Percentiles rank a stretch among this genome's conserved stretches.
Evolutionary conservation across 805 yeast species (phyloP).

Genomic region (Zygosaccharomyces pseudorouxii): DNA sequence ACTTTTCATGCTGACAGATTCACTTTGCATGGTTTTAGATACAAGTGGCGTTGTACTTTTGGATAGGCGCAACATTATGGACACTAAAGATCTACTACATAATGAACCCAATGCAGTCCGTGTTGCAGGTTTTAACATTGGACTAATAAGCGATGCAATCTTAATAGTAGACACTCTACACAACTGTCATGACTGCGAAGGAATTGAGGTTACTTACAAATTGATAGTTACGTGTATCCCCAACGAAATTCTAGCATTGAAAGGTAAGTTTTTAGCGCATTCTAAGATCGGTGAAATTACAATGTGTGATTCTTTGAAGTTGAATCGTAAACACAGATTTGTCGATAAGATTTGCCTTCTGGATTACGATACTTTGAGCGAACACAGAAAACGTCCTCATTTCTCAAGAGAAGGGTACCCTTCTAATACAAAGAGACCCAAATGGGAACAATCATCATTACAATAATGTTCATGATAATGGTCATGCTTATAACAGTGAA

Average conservation of each 20-base stretch:
- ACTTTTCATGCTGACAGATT: constrained; percentile 24
- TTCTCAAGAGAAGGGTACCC: constrained; percentile 3
- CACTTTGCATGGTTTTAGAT: constrained; percentile 22
- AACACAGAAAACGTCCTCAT: constrained; percentile 8
- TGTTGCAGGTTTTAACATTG: constrained; percentile 21
- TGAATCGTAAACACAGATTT: constrained; percentile 14
- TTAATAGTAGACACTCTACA: constrained; percentile 13
- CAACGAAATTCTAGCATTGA: constrained; percentile 22
- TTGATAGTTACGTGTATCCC: constrained; percentile 20
- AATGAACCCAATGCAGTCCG: constrained; percentile 14
- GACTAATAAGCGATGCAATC: constrained; percentile 25
- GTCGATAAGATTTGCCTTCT: constrained; percentile 23
- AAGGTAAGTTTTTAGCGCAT: constrained; percentile 18
- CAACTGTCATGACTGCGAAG: constrained; percentile 2
- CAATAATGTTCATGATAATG: background rate
- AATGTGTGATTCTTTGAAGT: constrained; percentile 20
- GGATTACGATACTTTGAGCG: constrained; percentile 10
- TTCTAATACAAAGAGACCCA: constrained; percentile 7
- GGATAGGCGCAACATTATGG: constrained; percentile 15
- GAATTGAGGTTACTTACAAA: constrained; percentile 11
- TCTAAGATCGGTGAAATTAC: constrained; percentile 20
- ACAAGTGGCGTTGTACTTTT: constrained; percentile 24
- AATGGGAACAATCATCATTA: constrained; percentile 8
- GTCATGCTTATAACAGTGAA: background rate
- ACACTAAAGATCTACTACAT: constrained; percentile 7